Evolutionary conservation across 1,139 yeast species (phyloP), one percentile per base, ranked within the genome.

Genomic region (Meyerozyma elateridarum): DNA sequence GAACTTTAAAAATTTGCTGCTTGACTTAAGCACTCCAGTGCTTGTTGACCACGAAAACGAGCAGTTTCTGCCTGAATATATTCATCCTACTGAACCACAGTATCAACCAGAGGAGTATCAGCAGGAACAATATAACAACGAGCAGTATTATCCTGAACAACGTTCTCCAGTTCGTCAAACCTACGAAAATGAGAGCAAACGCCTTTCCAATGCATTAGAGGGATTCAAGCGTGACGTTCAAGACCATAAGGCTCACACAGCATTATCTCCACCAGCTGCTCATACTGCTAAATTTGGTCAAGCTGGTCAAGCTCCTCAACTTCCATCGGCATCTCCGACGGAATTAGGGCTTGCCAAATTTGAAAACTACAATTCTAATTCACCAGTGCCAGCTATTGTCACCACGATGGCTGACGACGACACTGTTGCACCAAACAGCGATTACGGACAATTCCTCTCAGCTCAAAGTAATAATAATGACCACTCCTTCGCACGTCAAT

Each of bases 1-100:
- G 38, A 63, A 63, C 41, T 42, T 49, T 32, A 61, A 58, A 49
- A 59, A 59, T 33, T 51, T 63, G 32, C 54, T 48, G 8, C 52
- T 61, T 28, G 48, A 57, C 35, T 47, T 62, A 34, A 39, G 41
- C 20, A 15, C 21, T 8, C 33, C 31, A 1, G 20, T 15, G 15
- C 16, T n/a, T n/a, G n/a, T n/a, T n/a, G n/a, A n/a, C n/a, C n/a
- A n/a, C n/a, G 27, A 24, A 13, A 24, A 15, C 12, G 27, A 24
- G n/a, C 27, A 17, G n/a, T n/a, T n/a, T n/a, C n/a, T n/a, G n/a
- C n/a, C n/a, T n/a, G n/a, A n/a, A n/a, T n/a, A n/a, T n/a, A n/a
- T n/a, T n/a, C n/a, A n/a, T n/a, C n/a, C n/a, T n/a, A n/a, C n/a
- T n/a, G n/a, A n/a, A n/a, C n/a, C n/a, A n/a, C n/a, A n/a, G n/a